These are phyloP conservation scores for Panicum miliaceum DNA, from an alignment of 176 grass and related monocot genomes.

Conservation along the genomic window DNA sequence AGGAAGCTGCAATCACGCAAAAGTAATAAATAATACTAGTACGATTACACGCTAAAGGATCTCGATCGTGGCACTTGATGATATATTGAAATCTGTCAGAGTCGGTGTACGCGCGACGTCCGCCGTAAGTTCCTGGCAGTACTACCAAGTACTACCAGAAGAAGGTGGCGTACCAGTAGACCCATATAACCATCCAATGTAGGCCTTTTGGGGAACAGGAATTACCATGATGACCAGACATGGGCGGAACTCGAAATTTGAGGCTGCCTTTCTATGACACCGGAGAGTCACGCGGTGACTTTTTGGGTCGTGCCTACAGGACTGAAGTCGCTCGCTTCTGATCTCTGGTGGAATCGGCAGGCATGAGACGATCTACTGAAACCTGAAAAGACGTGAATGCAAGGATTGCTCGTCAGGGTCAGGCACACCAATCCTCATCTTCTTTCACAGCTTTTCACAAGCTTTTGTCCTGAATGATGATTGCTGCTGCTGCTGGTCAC, in stretches of 20 bases:
- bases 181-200: not conserved
- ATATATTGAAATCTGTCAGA: not conserved
- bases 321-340: not conserved
- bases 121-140: not conserved
- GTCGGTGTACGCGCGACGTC: not conserved
- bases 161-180: not conserved
- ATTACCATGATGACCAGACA: not conserved
- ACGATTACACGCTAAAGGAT: not conserved
- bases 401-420: constrained; percentile 18
- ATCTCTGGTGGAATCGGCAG: not conserved
- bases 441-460: constrained; percentile 18
- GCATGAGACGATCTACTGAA: not conserved
- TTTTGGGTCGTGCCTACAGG: not conserved
- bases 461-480: constrained; percentile 15
- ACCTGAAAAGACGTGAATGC: constrained; percentile 29
- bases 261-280: not conserved
- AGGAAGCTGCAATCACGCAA: not conserved
- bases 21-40: not conserved
- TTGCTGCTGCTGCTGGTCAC: not conserved
- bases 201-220: constrained; percentile 14
- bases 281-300: not conserved
- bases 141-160: not conserved
- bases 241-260: not conserved
- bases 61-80: not conserved
- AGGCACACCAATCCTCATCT: not conserved